phyloP scores from a whole-genome alignment of 768 basidiomycete genomes.

The Cystobasidium onofrii region DNA sequence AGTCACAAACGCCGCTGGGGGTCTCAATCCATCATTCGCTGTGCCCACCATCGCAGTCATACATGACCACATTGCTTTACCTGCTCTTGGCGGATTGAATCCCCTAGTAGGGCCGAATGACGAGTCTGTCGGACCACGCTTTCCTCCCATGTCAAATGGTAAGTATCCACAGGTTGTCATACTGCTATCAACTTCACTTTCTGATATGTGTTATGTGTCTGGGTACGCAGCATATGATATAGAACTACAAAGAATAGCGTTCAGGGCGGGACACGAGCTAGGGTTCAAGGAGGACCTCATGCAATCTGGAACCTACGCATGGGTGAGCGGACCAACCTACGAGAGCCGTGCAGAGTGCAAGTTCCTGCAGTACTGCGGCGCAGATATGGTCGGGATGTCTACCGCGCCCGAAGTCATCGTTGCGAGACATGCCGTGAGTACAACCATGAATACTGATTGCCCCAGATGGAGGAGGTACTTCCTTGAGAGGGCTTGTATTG shows the following conservation, averaged over 20 bases:
- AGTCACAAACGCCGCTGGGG: conserved; percentile 87
- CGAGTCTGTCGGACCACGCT: conserved; percentile 56
- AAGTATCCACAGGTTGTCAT: neutral
- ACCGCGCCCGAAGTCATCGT: conserved; percentile 82
- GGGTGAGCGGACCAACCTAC: conserved; percentile 79
- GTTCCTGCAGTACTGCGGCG: conserved; percentile 61
- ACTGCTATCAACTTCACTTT: too few species aligned
- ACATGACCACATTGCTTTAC: conserved; percentile 56
- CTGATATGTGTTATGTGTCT: neutral
- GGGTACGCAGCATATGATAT: conserved; percentile 56
- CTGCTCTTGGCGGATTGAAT: conserved; percentile 48
- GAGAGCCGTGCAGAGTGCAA: conserved; percentile 80
- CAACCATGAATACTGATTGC: neutral
- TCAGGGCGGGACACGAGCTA: conserved; percentile 62
- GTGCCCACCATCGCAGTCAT: conserved; percentile 80
- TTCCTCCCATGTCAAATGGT: conserved; percentile 70
- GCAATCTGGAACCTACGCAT: conserved; percentile 76
- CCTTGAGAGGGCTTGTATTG: too few species aligned
- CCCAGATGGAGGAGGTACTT: conserved; percentile 42
- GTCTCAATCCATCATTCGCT: conserved; percentile 61
- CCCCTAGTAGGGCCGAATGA: conserved; percentile 68
- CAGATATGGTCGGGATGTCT: conserved; percentile 90
- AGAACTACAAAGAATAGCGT: conserved; percentile 60
- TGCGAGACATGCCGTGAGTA: conserved; percentile 47
- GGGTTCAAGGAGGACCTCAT: conserved; percentile 54